A percentile compares a stretch with the other conserved stretches of the same genome.
Evolutionary conservation across 2,329 filamentous ascomycete genomes (phyloP).

Genomic region (Cladosporium colombiae): DNA sequence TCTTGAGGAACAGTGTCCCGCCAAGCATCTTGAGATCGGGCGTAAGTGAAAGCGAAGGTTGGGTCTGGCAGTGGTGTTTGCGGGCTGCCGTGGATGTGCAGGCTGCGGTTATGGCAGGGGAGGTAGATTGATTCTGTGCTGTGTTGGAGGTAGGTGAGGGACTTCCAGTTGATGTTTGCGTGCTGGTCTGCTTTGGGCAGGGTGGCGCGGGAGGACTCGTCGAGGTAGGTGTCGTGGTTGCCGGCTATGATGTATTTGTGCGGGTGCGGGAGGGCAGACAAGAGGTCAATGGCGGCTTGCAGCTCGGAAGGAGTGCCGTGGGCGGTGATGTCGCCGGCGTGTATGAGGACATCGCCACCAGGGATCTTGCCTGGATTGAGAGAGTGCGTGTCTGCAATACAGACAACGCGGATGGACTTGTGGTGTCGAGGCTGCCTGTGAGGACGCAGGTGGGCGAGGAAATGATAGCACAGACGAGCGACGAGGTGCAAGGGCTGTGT

Average conservation of each 20-base stretch:
- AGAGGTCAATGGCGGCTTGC: conserved; percentile 82
- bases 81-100: conserved; percentile 78
- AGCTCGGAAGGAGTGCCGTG: conserved; percentile 71
- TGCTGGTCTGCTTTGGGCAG: conserved; percentile 54
- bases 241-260: conserved; percentile 83
- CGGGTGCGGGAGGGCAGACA: conserved; percentile 69
- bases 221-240: conserved; percentile 88
- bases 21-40: conserved; percentile 68
- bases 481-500: conserved; percentile 42
- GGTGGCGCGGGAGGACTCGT: conserved; percentile 60
- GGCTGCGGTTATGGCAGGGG: conserved; percentile 50
- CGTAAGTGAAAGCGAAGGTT: conserved; percentile 78
- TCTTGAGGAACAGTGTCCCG: conserved; percentile 67
- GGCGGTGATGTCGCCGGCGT: conserved; percentile 83
- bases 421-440: conserved; percentile 53
- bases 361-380: conserved; percentile 60
- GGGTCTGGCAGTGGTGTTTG: conserved; percentile 78
- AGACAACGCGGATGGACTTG: conserved; percentile 72
- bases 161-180: conserved; percentile 63
- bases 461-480: conserved; percentile 40
- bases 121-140: conserved; percentile 51
- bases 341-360: conserved; percentile 80
- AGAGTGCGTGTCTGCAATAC: conserved; percentile 86
- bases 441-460: conserved; percentile 65
- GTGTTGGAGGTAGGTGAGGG: conserved; percentile 75